Evolutionary conservation across 2,329 filamentous ascomycete species (phyloP).

Genomic region (Sclerotiophoma versabilis): DNA sequence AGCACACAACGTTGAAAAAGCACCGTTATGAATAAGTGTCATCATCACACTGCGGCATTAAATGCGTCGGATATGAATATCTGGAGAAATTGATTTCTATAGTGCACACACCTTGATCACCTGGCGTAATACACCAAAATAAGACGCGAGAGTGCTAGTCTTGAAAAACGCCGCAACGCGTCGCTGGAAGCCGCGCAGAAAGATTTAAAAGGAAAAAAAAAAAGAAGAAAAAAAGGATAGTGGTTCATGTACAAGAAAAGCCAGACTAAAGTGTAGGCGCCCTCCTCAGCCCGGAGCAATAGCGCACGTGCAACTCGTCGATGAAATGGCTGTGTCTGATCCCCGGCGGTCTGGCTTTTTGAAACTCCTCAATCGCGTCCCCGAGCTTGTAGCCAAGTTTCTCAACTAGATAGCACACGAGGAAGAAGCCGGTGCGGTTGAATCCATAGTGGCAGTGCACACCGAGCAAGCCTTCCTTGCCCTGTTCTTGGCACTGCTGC

Average conservation of each 20-base stretch:
- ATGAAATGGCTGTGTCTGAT: conserved; percentile 91
- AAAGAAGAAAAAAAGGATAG: neutral
- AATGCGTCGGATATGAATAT: no score
- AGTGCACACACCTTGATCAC: no score
- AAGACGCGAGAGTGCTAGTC: no score
- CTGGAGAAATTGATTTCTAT: no score
- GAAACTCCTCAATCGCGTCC: conserved; percentile 82
- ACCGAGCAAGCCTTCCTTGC: conserved; percentile 63
- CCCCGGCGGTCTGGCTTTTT: conserved; percentile 74
- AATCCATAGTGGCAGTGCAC: conserved; percentile 97
- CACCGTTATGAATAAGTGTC: no score
- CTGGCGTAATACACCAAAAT: no score
- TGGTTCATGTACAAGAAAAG: no score
- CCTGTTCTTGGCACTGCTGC: conserved; percentile 36
- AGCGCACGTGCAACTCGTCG: conserved; percentile 81
- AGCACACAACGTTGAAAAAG: no score
- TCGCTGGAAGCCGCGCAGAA: neutral
- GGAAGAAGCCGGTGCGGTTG: conserved; percentile 90
- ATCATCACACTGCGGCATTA: no score
- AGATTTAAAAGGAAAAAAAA: neutral
- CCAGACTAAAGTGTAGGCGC: conserved; percentile 32
- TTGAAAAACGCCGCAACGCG: neutral
- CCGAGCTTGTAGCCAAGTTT: conserved; percentile 73
- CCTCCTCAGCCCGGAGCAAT: conserved; percentile 61
- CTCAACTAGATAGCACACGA: conserved; percentile 91